phyloP scores from a whole-genome alignment of 83 land plant species.

The Diphasiastrum complanatum region DNA sequence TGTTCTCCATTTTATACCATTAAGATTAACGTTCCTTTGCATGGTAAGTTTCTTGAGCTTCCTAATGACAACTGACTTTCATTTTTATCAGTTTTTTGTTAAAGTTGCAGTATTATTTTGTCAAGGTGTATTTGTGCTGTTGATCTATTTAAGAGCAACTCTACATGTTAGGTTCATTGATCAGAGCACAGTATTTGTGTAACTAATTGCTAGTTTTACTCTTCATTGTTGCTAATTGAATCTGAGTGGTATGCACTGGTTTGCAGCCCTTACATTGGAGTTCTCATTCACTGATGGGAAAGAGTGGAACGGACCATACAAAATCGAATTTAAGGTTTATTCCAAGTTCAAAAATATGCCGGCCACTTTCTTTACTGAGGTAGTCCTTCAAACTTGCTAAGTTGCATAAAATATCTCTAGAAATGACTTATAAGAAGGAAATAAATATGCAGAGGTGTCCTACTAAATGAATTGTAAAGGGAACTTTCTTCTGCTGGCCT shows the following conservation, averaged over 20 bases:
- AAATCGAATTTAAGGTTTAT: constrained; percentile 56
- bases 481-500: too few relatives aligned
- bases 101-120: too few relatives aligned
- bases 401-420: too few relatives aligned
- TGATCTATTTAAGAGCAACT: too few relatives aligned
- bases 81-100: too few relatives aligned
- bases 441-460: too few relatives aligned
- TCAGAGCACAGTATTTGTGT: too few relatives aligned
- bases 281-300: constrained; percentile 87
- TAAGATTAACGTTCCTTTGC: constrained; percentile 69
- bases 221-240: background rate
- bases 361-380: constrained; percentile 67
- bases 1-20: constrained; percentile 63
- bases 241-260: background rate
- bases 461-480: too few relatives aligned
- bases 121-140: too few relatives aligned
- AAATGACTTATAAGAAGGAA: too few relatives aligned
- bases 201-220: background rate
- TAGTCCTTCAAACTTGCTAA: constrained; percentile 15
- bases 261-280: constrained; percentile 64
- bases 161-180: too few relatives aligned
- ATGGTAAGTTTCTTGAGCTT: constrained; percentile 49
- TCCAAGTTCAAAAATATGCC: constrained; percentile 50
- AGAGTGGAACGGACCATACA: constrained; percentile 92
- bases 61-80: background rate